Conservation (phyloP, 331 rosid species). For the Phaseolus coccineus region DNA sequence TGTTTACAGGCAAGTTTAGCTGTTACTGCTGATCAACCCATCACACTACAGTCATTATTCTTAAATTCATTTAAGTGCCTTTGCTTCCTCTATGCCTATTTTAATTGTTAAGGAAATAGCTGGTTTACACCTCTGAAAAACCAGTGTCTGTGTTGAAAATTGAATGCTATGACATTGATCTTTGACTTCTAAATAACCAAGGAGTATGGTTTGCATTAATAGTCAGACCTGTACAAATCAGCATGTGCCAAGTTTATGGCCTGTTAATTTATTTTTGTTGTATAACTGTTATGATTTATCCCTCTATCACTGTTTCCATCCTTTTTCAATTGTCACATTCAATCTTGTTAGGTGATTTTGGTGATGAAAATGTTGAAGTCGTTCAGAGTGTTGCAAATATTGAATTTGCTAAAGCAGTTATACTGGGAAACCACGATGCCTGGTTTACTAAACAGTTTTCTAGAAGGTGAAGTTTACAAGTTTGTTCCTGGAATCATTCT, state of each 20-base stretch:
- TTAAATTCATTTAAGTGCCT: slow-evolving; percentile 39
- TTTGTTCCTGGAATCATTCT: slow-evolving; percentile 14
- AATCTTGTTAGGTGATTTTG: slow-evolving; percentile 80
- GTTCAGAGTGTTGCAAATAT: slow-evolving; percentile 76
- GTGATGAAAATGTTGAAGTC: slow-evolving; percentile 87
- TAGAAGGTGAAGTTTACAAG: slow-evolving; percentile 64
- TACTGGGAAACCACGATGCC: slow-evolving; percentile 95
- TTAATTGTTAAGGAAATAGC: slow-evolving; percentile 35
- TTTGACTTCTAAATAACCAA: slow-evolving; percentile 21
- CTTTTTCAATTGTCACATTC: slow-evolving; percentile 30
- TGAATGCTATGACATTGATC: slow-evolving; percentile 36
- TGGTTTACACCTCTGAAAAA: slow-evolving; percentile 31
- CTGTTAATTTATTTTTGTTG: slow-evolving; percentile 23
- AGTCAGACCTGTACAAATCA: slow-evolving; percentile 15
- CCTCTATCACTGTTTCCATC: slow-evolving; percentile 18
- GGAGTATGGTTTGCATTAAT: slow-evolving; percentile 12
- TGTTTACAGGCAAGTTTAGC: slow-evolving; percentile 90
- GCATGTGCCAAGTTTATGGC: slow-evolving; percentile 31
- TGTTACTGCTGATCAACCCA: slow-evolving; percentile 47
- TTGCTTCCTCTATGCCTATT: slow-evolving; percentile 39
- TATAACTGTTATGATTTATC: background rate
- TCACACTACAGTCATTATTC: slow-evolving; percentile 19
- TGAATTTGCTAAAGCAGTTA: slow-evolving; percentile 75
- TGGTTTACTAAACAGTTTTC: slow-evolving; percentile 84
- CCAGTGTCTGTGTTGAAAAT: slow-evolving; percentile 24